These are phyloP conservation scores for Silene coronaria DNA, from an alignment of 179 eudicot genomes.

Conservation along the genomic window DNA sequence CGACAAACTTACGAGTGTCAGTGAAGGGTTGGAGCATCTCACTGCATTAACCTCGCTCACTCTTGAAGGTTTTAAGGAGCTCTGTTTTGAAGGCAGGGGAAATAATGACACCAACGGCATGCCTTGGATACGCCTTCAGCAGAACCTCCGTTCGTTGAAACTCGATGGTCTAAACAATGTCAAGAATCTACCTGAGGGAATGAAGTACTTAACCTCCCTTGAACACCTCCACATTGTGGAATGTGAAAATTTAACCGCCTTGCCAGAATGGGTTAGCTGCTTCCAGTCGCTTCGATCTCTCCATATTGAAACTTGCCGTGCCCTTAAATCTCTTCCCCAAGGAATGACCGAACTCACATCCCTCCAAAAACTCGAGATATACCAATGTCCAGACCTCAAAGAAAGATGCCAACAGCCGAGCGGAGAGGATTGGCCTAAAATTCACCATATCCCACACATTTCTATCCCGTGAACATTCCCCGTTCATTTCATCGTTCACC, in stretches of 20 bases:
- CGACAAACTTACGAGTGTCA: neutral
- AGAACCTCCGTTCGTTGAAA: neutral
- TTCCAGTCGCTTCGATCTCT: neutral
- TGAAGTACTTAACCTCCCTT: neutral
- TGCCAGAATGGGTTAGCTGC: neutral
- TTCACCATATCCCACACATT: slow-evolving; percentile 6
- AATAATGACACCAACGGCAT: neutral
- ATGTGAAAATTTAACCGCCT: neutral
- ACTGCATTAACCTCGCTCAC: neutral
- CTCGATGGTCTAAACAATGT: neutral
- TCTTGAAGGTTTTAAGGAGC: neutral
- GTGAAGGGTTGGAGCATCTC: slow-evolving; percentile 6
- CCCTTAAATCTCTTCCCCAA: neutral
- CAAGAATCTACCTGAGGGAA: neutral
- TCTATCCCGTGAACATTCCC: neutral
- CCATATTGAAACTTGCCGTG: neutral
- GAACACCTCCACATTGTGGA: neutral
- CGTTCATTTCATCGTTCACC: no score
- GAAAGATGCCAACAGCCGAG: neutral
- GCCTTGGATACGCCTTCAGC: neutral
- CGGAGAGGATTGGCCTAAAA: neutral
- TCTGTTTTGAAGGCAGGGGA: neutral
- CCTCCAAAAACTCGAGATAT: slow-evolving; percentile 3
- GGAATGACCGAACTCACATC: neutral
- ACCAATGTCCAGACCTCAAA: neutral